Percentiles rank a stretch among this genome's conserved stretches.
Evolutionary conservation across 1,284 basidiomycete species (phyloP).

Genomic region (Sanghuangporus baumii): DNA sequence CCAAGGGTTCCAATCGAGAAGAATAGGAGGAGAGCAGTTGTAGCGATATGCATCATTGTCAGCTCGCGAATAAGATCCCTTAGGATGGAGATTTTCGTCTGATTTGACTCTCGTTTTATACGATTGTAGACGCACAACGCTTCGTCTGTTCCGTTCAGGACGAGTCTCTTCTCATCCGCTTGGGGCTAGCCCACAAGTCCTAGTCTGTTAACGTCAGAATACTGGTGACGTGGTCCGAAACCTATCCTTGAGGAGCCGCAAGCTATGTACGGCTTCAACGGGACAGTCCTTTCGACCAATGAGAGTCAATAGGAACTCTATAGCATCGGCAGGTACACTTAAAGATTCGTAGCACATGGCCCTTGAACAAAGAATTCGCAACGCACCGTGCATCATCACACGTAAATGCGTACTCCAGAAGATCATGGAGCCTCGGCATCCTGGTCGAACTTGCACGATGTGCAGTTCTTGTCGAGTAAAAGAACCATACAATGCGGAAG

Average conservation of each 20-base stretch:
- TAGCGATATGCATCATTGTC: slow-evolving; percentile 10
- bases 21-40: not conserved
- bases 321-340: not conserved
- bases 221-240: too few relatives aligned
- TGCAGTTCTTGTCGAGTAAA: not conserved
- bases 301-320: not conserved
- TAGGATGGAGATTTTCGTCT: not conserved
- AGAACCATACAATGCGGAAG: not conserved
- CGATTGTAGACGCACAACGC: too few relatives aligned
- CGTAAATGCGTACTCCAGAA: not conserved
- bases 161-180: too few relatives aligned
- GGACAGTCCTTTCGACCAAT: not conserved
- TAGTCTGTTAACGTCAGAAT: too few relatives aligned
- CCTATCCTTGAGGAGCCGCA: too few relatives aligned
- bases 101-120: not conserved
- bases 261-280: not conserved
- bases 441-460: not conserved
- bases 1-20: slow-evolving; percentile 3
- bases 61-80: not conserved
- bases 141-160: too few relatives aligned
- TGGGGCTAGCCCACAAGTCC: too few relatives aligned
- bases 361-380: not conserved
- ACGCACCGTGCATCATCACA: not conserved
- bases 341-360: not conserved
- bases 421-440: not conserved